phyloP scores from a whole-genome alignment of 225 moss, liverwort and hornwort species.

The Asterella californica region DNA sequence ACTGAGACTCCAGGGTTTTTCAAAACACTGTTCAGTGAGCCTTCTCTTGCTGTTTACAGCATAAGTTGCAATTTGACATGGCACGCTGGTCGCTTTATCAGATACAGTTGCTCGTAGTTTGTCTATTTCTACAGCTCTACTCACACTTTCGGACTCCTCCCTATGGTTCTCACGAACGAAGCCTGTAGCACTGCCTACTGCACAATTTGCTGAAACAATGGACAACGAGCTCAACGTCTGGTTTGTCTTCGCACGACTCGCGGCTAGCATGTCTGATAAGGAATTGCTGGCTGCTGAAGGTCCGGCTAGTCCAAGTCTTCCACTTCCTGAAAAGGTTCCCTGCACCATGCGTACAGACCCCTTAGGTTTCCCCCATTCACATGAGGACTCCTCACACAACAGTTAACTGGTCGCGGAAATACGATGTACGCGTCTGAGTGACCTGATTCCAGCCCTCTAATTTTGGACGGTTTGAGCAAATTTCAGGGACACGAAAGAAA shows the following conservation, averaged over 20 bases:
- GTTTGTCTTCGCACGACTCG: conserved; percentile 49
- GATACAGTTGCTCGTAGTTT: not conserved
- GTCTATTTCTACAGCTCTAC: not conserved
- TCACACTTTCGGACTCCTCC: not conserved
- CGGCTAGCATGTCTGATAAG: conserved; percentile 65
- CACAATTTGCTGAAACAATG: conserved; percentile 83
- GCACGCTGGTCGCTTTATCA: not conserved
- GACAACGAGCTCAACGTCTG: conserved; percentile 62
- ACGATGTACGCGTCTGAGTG: not conserved
- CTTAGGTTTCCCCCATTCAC: not conserved
- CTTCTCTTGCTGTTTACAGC: conserved; percentile 11
- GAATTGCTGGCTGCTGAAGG: conserved; percentile 48
- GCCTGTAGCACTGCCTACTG: conserved; percentile 78
- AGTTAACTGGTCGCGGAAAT: no score
- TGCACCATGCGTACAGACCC: not conserved
- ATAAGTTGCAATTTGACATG: conserved; percentile 1
- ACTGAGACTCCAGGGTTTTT: conserved; percentile 36
- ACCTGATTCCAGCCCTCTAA: not conserved
- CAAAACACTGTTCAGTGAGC: conserved; percentile 22
- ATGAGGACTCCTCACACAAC: not conserved
- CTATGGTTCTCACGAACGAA: conserved; percentile 47
- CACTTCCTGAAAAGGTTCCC: conserved; percentile 16
- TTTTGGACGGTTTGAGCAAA: not conserved
- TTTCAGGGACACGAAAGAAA: not conserved
- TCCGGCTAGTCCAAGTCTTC: conserved; percentile 16